Evolutionary conservation across 192 early-diverging fungal species (phyloP), one percentile per base, ranked within the genome.

Genomic region (Coemansia sp.): DNA sequence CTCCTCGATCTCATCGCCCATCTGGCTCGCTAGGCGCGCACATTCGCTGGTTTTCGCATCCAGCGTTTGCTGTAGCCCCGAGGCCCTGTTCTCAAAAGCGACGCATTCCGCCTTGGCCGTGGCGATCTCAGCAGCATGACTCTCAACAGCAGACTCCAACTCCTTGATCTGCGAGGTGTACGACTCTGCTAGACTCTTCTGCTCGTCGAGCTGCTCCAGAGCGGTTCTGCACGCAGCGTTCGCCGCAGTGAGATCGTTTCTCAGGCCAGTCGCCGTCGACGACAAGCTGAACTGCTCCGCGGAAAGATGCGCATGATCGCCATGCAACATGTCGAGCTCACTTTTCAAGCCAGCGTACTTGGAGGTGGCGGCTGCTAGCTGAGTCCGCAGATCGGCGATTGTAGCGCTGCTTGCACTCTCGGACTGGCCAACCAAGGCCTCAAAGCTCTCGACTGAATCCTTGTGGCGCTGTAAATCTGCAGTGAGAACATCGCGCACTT

Each of bases 41-140:
- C 51, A 46, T 39, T 31, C 27, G 15, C 31, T 40, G 1, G 5
- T 20, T 14, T 3, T 42, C 6, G 47, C 59, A 1, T 43, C 40
- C 22, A 70, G 54, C 8, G 32, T 37, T 6, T 43, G 29, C 31
- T 47, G 51, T 24, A 78, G 38, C 43, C 43, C 54, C 0, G 35
- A 43, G 3, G 39, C 31, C 22, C 49, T 41, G 36, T 2, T 12
- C 15, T 62, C 59, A 6, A 56, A 24, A 20, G 37, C 60, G 25
- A 5, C 49, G n/a, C 10, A 40, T 17, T 35, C 24, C 8, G 59
- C 37, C 7, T 56, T 41, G 6, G 29, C 53, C 39, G 10, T 35
- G 39, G 46, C 40, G 2, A 43, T 19, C 17, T 37, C 46, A 6
- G 60, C 53, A 36, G 46, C 35, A 19, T 27, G 25, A 15, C 31